Evolutionary conservation across 202 grass and related monocot genomes (phyloP), one percentile per base, ranked within the genome.

Genomic region (Hordeum pubiflorum): DNA sequence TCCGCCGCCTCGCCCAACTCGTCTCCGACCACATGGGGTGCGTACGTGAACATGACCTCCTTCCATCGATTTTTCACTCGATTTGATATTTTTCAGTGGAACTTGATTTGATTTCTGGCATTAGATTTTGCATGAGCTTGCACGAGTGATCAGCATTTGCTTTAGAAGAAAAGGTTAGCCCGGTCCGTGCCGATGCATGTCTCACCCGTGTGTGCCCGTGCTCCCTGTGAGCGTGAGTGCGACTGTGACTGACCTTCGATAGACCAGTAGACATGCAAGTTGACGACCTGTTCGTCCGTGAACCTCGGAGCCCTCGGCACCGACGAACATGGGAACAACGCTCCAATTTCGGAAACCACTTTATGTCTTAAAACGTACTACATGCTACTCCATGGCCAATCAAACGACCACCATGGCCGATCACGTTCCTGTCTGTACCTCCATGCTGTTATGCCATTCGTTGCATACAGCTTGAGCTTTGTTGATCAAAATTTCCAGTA

Each of bases 11-110:
- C 41, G 94, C 92, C 62, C 57, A 65, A 73, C 94, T 97, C 61
- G 94, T 97, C 77, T 97, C 92, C 74, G 82, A 91, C 26, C 82
- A 86, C 75, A 92, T 97, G 94, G 94, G 94, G 91, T 97, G 56
- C 75, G 86, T 13, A 20, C 40, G 23, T 60, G 3, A 12, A 33
- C 18, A 10, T 60, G 3, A 12, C 63, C 18, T 21, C 62, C 46
- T 20, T 17, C 79, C 50, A 68, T 68, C 27, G 15, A 48, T 48
- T 6, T 48, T 6, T 26, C 14, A 48, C 1, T 48, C 5, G 5
- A 50, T 50, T 32, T 32, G 4, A 32, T 32, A 4, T 32, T 32
- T 32, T 32, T 32, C 2, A 32, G 31, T 32, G 31, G 31, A 32
- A 32, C 31, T 32, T 32, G 31, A 32, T 32, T 32, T 32, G 4